These are phyloP conservation scores for Plasmodium vivax DNA, from an alignment of 169 alveolate genomes.

Conservation along the genomic window DNA sequence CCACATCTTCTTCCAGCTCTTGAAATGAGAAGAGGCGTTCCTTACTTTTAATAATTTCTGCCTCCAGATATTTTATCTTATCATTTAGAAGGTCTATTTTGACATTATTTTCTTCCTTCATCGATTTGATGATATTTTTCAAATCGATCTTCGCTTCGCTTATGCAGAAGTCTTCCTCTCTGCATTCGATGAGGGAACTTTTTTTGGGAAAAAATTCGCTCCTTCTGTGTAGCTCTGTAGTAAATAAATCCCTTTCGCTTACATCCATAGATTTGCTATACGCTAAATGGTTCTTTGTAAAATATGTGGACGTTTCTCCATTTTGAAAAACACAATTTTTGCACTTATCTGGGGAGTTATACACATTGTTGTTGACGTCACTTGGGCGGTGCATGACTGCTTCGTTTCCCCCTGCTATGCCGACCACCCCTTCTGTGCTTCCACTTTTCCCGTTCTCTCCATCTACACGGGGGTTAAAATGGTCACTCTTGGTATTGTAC, in stretches of 20 bases:
- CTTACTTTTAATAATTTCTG: slow-evolving; percentile 29
- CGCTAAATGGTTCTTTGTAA: not conserved
- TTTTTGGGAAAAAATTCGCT: slow-evolving; percentile 4
- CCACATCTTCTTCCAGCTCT: slow-evolving; percentile 26
- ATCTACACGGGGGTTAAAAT: not conserved
- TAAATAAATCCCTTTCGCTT: not conserved
- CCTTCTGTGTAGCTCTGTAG: not conserved
- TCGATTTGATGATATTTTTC: slow-evolving; percentile 9
- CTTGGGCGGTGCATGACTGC: not conserved
- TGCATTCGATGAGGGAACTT: not conserved
- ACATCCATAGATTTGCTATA: slow-evolving; percentile 6
- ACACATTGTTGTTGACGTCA: not conserved
- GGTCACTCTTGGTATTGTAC: not conserved
- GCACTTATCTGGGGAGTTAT: not conserved
- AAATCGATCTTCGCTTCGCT: slow-evolving; percentile 15
- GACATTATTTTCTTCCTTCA: slow-evolving; percentile 46
- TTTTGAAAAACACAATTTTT: not conserved
- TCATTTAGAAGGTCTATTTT: slow-evolving; percentile 18
- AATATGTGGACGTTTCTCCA: not conserved
- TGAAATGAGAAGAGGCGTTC: not conserved
- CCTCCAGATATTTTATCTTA: slow-evolving; percentile 30
- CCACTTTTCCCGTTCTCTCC: not conserved
- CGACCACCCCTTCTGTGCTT: not conserved
- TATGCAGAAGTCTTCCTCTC: slow-evolving; percentile 31
- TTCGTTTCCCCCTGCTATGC: not conserved